A percentile compares a stretch with the other conserved stretches of the same genome.
phyloP scores from a whole-genome alignment of 2,329 filamentous ascomycete genomes.

The Emericellopsis atlantica region DNA sequence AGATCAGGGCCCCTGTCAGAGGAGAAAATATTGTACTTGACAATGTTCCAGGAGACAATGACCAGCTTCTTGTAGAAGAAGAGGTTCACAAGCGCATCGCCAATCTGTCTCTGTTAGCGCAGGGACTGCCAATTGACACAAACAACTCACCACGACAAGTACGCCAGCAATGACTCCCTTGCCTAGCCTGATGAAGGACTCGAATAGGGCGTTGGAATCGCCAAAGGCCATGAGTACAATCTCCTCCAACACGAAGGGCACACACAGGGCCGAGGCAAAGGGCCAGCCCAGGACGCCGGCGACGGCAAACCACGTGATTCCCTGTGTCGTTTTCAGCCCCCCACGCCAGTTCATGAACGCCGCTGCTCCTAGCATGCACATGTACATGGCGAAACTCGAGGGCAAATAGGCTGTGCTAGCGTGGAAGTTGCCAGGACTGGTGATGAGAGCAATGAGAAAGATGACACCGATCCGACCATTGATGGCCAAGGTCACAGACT shows the following conservation, averaged over 20 bases:
- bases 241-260: constrained; percentile 75
- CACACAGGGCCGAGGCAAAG: constrained; percentile 71
- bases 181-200: constrained; percentile 46
- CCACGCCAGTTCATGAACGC: constrained; percentile 85
- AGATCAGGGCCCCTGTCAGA: constrained; percentile 74
- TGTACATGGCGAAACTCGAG: constrained; percentile 96
- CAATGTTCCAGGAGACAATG: constrained; percentile 80
- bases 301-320: constrained; percentile 82
- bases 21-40: constrained; percentile 90
- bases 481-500: constrained; percentile 61
- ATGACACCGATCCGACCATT: constrained; percentile 76
- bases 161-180: constrained; percentile 57
- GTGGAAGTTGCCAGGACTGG: constrained; percentile 88
- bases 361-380: constrained; percentile 70
- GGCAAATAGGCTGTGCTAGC: constrained; percentile 78
- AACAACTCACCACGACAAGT: constrained; percentile 50
- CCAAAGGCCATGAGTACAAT: constrained; percentile 41
- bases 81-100: constrained; percentile 61
- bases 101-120: constrained; percentile 30
- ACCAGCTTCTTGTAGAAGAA: constrained; percentile 75
- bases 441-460: constrained; percentile 64
- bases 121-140: background rate
- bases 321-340: constrained; percentile 66
- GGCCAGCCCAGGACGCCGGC: constrained; percentile 88
- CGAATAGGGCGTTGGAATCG: constrained; percentile 44